Evolutionary conservation across 2,329 filamentous ascomycete species (phyloP).

Genomic region (Dothideomycetes sp.): DNA sequence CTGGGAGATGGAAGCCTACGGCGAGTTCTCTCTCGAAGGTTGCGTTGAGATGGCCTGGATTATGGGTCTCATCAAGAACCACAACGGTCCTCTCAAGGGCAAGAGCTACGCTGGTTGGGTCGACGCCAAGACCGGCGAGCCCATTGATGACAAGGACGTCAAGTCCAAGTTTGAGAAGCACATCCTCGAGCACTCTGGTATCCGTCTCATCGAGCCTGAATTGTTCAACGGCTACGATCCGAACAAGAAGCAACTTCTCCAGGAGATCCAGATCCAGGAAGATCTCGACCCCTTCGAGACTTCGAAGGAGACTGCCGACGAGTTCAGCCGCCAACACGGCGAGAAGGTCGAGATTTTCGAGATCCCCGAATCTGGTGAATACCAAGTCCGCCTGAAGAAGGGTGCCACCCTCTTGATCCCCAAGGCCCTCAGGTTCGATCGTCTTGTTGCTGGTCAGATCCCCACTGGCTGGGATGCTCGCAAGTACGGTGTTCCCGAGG

Average conservation of each 20-base stretch:
- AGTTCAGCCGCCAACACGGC: constrained; percentile 94
- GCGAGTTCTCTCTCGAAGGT: constrained; percentile 93
- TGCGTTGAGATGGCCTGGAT: constrained; percentile 99
- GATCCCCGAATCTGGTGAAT: constrained; percentile 87
- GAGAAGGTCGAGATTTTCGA: constrained; percentile 98
- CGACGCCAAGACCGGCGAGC: constrained; percentile 85
- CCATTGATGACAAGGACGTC: constrained; percentile 95
- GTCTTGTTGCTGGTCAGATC: constrained; percentile 92
- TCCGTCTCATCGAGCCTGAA: constrained; percentile 94
- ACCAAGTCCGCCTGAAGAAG: constrained; percentile 89
- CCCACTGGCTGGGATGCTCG: constrained; percentile 96
- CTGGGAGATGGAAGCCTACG: constrained; percentile 98
- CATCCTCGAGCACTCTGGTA: constrained; percentile 93
- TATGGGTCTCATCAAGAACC: constrained; percentile 98
- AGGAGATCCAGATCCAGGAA: constrained; percentile 95
- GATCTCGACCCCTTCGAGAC: constrained; percentile 95
- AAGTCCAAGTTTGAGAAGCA: constrained; percentile 96
- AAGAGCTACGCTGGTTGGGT: constrained; percentile 96
- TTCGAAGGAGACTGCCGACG: constrained; percentile 92
- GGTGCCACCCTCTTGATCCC: constrained; percentile 90
- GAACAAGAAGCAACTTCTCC: constrained; percentile 95
- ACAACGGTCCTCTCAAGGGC: constrained; percentile 92
- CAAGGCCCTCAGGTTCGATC: constrained; percentile 94
- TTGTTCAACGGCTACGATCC: constrained; percentile 95
- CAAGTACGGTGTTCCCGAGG: constrained; percentile 90